Conservation (phyloP, 192 early-diverging fungal species). For the Backusella sp. region DNA sequence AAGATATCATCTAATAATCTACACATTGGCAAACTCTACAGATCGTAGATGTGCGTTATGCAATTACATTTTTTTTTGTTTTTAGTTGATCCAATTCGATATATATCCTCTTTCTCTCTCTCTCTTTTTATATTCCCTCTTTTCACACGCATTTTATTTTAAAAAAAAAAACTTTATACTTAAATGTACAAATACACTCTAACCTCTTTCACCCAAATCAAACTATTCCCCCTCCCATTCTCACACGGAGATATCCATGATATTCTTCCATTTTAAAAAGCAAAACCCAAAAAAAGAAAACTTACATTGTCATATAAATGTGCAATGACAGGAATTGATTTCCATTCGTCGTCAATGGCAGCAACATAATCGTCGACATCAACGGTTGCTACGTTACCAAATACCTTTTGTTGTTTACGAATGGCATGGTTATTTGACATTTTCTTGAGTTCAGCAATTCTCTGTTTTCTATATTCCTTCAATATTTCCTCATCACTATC, state of each 20-base stretch:
- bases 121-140: neutral
- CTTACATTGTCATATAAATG: slow-evolving; percentile 55
- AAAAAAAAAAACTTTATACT: neutral
- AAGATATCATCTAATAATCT: slow-evolving; percentile 43
- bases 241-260: neutral
- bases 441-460: slow-evolving; percentile 40
- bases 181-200: neutral
- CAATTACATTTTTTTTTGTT: neutral
- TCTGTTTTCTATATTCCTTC: slow-evolving; percentile 18
- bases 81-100: neutral
- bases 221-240: neutral
- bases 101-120: neutral
- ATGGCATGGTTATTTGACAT: slow-evolving; percentile 27
- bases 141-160: neutral
- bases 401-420: slow-evolving; percentile 30
- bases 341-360: slow-evolving; percentile 51
- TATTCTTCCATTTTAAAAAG: slow-evolving; percentile 13
- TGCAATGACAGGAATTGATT: slow-evolving; percentile 46
- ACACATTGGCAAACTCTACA: slow-evolving; percentile 35
- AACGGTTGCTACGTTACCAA: slow-evolving; percentile 50
- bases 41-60: neutral
- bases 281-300: neutral
- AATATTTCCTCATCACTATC: slow-evolving; percentile 31
- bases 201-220: neutral
- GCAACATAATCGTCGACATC: slow-evolving; percentile 45